Conservation (phyloP, 306 rosid species). For the Lagenaria siceraria region DNA sequence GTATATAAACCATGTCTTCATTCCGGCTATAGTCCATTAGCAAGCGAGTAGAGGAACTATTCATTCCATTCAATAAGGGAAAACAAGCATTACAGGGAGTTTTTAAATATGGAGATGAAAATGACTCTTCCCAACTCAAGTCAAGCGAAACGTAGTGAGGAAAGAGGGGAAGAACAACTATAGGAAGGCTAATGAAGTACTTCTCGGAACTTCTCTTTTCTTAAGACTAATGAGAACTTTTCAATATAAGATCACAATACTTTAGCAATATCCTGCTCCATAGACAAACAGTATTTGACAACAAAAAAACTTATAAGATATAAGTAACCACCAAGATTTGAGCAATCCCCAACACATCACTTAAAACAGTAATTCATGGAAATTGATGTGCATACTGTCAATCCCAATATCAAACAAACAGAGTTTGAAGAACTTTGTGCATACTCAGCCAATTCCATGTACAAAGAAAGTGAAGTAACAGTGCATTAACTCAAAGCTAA, state of each 20-base stretch:
- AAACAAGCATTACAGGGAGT: no score
- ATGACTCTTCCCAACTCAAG: no score
- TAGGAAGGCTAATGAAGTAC: no score
- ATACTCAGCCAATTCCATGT: background rate
- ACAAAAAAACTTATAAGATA: background rate
- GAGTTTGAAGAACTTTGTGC: background rate
- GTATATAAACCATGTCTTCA: no score
- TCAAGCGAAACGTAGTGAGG: no score
- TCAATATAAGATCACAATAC: background rate
- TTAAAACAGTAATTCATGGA: background rate
- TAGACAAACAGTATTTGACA: background rate
- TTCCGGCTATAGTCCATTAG: no score
- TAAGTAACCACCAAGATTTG: background rate
- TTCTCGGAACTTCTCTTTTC: no score
- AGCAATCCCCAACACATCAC: background rate
- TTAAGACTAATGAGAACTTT: background rate
- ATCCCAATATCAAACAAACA: background rate
- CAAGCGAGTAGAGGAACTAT: no score
- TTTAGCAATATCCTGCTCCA: background rate
- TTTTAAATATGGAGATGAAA: no score
- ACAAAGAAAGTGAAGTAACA: background rate
- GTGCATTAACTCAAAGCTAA: conserved; percentile 4
- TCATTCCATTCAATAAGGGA: no score
- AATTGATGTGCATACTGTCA: background rate
- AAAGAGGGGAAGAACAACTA: no score